Base-by-base conservation (phyloP, 805 yeast species). In the Teunomyces cretensis region DNA sequence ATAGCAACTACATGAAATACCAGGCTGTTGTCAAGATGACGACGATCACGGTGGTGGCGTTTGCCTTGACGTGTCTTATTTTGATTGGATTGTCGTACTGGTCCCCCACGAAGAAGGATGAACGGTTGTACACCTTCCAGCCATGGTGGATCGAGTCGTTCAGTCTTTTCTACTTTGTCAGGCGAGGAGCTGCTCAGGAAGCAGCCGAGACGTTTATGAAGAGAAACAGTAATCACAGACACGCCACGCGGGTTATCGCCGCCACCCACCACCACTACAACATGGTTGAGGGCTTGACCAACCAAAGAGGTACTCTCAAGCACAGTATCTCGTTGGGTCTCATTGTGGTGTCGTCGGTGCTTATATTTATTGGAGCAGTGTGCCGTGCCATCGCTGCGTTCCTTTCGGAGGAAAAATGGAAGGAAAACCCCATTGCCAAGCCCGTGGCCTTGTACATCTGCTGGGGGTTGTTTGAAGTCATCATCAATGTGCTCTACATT, bases 61-160 rank as follows among this genome's bases (percentile, higher is more conserved):
- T 51, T 41, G 32, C 52, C 6, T 41, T 56, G 16, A 49, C 55
- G 3, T 31, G 59, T 17, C 32, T 53, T n/a, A 6, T 31, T 6
- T 55, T 57, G 52, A 41, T 56, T 44, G 52, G 32, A 0, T 48
- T 56, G 39, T 47, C 61, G n/a, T 54, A 48, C 46, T 54, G 57
- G 54, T 46, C 51, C 16, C 59, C 59, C 19, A 53, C 60, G 30
- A 40, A 43, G 30, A 56, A 56, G 50, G 61, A 56, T 47, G 55
- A 55, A 30, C 45, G 36, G 30, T 47, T 54, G 41, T 53, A 53
- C 42, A 57, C 61, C 3, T 57, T 51, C 43, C 61, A 56, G 35
- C 59, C 61, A 2, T 57, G 61, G 61, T 57, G 60, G 59, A 55
- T 56, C 28, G 54, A 56, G 27, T 41, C 48, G 11, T 57, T 57